A percentile compares a stretch with the other conserved stretches of the same genome.
Evolutionary conservation across 306 rosid genomes (phyloP).

Genomic region (Casuarina equisetifolia): DNA sequence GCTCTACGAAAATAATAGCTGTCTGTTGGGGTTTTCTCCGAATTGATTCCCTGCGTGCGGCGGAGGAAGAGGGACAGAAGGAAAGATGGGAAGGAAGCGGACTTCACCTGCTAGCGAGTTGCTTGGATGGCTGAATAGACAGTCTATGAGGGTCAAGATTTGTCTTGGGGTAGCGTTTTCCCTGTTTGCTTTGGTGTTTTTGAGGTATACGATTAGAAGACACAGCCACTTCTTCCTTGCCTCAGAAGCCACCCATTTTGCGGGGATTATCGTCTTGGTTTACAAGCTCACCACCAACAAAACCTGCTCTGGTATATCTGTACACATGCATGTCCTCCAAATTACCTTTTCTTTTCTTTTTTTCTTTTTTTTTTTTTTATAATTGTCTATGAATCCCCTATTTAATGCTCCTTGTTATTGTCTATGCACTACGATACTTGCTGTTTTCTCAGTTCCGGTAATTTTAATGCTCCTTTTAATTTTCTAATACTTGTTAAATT

Average conservation of each 20-base stretch:
- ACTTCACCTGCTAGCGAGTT: slow-evolving; percentile 33
- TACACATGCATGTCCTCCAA: background rate
- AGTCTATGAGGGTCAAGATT: slow-evolving; percentile 48
- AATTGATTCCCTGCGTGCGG: background rate
- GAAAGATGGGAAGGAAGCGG: slow-evolving; percentile 53
- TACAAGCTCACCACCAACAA: slow-evolving; percentile 71
- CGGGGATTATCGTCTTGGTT: slow-evolving; percentile 57
- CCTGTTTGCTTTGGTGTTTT: slow-evolving; percentile 41
- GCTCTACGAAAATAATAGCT: background rate
- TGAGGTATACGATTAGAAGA: slow-evolving; percentile 35
- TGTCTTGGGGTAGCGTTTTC: slow-evolving; percentile 39
- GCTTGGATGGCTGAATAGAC: slow-evolving; percentile 52
- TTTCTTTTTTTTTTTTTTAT: too few relatives aligned
- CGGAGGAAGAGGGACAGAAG: slow-evolving; percentile 45
- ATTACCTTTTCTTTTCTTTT: background rate
- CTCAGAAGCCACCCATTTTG: slow-evolving; percentile 46
- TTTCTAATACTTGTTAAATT: too few relatives aligned
- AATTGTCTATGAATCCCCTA: too few relatives aligned
- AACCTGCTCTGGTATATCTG: slow-evolving; percentile 73
- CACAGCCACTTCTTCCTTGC: slow-evolving; percentile 42
- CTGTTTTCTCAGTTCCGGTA: too few relatives aligned
- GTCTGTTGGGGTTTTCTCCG: too few relatives aligned
- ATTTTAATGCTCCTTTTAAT: too few relatives aligned
- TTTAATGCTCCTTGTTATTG: too few relatives aligned
- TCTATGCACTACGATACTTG: background rate